Base-by-base conservation (phyloP, 2,329 filamentous ascomycete genomes). In the Apiospora sp. region DNA sequence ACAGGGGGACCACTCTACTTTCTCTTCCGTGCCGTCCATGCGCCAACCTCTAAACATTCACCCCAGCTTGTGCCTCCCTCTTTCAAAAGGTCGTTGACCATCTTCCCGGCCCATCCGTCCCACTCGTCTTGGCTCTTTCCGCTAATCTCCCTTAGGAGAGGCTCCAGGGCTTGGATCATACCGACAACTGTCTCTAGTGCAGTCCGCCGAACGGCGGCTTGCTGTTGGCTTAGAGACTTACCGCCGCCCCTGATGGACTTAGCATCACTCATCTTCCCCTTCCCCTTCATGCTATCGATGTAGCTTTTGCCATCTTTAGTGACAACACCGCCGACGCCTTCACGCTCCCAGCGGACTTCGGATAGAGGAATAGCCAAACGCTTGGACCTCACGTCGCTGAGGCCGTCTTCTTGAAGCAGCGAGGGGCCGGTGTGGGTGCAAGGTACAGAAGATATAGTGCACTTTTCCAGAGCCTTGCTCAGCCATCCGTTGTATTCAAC, bases 121-220 rank as follows among this genome's bases (percentile, higher is more conserved):
- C 95, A 98, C 83, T 98, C 95, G 77, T 97, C 94, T 79, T 93
- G 91, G 78, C 92, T 94, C 86, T 97, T 97, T 19, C 92, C 93
- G 79, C 93, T 97, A 67, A 91, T 90, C 78, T 97, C 93, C 77
- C 93, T 90, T 76, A 98, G 84, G 73, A 96, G 84, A 6, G 94
- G 94, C 82, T 98, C 95, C 78, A 98, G 85, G 75, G 92, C 92
- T 80, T 96, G 94, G 71, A 97, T 94, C 87, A 94, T 89, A 80
- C 95, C 93, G 70, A 97, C 90, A 7, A 95, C 91, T 2, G 93
- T 94, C 79, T 93, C 84, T 72, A 98, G 87, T n/a, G 95, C 94
- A 14, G 94, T 96, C 77, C 91, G 88, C 71, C 95, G 87, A 71
- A 97, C 84, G 22, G 94, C 93, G 51, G 89, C 86, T 81, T 97